Conservation (phyloP, 345 rosid species). For the Salix udensis region DNA sequence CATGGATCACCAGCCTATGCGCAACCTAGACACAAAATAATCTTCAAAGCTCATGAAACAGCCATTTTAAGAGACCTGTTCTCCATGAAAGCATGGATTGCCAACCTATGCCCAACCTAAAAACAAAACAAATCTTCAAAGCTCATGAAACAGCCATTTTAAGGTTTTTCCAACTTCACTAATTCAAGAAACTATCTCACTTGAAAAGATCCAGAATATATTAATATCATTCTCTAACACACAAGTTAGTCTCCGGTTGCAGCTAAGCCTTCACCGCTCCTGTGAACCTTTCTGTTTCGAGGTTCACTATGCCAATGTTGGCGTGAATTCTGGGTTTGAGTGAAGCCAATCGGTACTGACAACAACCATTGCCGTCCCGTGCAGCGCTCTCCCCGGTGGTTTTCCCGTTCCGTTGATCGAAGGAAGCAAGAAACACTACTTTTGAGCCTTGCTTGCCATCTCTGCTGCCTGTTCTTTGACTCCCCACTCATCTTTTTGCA, state of each 20-base stretch:
- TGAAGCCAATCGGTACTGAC: slow-evolving; percentile 33
- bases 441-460: slow-evolving; percentile 36
- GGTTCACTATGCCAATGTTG: slow-evolving; percentile 20
- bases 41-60: no score
- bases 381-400: slow-evolving; percentile 40
- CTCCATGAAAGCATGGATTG: no score
- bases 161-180: no score
- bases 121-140: no score
- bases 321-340: slow-evolving; percentile 22
- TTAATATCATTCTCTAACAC: no score
- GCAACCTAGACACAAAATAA: no score
- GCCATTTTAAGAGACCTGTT: no score
- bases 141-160: no score
- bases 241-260: neutral
- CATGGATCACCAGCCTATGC: no score
- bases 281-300: slow-evolving; percentile 33
- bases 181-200: no score
- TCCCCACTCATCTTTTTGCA: slow-evolving; percentile 26
- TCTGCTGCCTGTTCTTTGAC: slow-evolving; percentile 34
- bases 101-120: no score
- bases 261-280: slow-evolving; percentile 33
- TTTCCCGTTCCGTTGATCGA: slow-evolving; percentile 36
- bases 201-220: no score
- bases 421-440: slow-evolving; percentile 38
- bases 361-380: slow-evolving; percentile 22